Evolutionary conservation across 2,329 filamentous ascomycete genomes (phyloP), one percentile per base, ranked within the genome.

Genomic region (Sclerotiophoma versabilis): DNA sequence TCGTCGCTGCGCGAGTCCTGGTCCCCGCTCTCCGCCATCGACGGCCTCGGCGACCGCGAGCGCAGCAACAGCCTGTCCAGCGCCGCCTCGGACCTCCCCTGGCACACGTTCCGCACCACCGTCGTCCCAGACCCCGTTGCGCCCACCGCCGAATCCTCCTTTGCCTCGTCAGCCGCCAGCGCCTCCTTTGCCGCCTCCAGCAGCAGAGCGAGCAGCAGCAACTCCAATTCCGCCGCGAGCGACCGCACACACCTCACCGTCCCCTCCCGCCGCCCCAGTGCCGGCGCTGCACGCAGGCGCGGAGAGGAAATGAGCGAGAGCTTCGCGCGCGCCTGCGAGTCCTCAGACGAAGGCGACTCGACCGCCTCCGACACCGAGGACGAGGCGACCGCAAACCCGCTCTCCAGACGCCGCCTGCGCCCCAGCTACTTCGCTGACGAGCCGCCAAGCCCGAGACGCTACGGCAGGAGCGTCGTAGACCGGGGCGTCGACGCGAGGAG

Each of bases 31-130:
- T 63, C 68, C 48, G 66, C 63, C 3, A 59, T 89, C 1, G 88
- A 96, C 73, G 92, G 92, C 4, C 83, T 96, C 14, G 92, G 92
- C 30, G 92, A 96, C 75, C 89, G 92, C 54, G 85, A 91, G 59
- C 86, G 92, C 63, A 54, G 51, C 51, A 54, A 54, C 46, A 96
- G 92, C 73, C 77, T 91, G n/a, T 92, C 88, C 69, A 88, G 89
- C 5, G 78, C 80, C 44, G 77, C 77, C 15, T 67, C 65, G 22
- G 49, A 64, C 36, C 83, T 85, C 58, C 81, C 83, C 43, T 97
- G 93, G 93, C 89, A 93, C 55, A 91, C 87, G 3, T 85, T 97
- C 47, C 80, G 92, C 52, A 88, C 84, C 6, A 96, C 91, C 0
- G 83, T 97, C 57, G 88, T 90, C 0, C 91, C 91, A 0, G 92